These are phyloP conservation scores for Bombardia bombarda DNA, from an alignment of 495 filamentous ascomycete genomes.

Conservation along the genomic window DNA sequence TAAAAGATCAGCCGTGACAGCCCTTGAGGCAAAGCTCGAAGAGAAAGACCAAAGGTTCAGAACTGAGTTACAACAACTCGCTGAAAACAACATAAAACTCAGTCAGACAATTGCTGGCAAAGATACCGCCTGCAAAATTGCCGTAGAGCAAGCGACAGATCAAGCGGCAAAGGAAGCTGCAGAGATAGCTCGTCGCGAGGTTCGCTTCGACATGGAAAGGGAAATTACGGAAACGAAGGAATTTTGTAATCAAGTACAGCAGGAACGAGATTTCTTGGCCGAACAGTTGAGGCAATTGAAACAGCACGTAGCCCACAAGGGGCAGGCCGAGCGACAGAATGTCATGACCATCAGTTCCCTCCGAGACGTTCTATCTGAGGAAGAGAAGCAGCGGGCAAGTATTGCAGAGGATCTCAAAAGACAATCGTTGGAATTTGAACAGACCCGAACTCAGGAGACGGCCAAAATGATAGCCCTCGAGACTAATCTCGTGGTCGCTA, in stretches of 20 bases:
- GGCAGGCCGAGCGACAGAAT: conserved; percentile 5
- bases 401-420: conserved; percentile 2
- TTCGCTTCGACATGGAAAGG: conserved; percentile 8
- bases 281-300: conserved; percentile 2
- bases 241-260: background rate
- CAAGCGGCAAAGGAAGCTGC: background rate
- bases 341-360: conserved; percentile 7
- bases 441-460: background rate
- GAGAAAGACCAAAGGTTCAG: conserved; percentile 6
- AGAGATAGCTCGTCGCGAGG: conserved; percentile 4
- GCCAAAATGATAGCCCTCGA: background rate
- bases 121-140: conserved; percentile 1
- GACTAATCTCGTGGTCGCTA: background rate
- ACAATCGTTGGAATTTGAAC: background rate
- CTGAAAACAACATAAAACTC: conserved; percentile 8
- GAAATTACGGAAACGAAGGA: conserved; percentile 1
- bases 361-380: conserved; percentile 1
- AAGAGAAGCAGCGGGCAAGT: background rate
- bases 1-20: conserved; percentile 3
- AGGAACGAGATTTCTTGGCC: conserved; percentile 1
- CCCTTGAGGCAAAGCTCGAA: conserved; percentile 9
- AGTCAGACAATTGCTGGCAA: conserved; percentile 12
- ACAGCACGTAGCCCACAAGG: conserved; percentile 1
- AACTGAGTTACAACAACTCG: conserved; percentile 5
- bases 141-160: too few relatives aligned